Evolutionary conservation across 179 eudicot genomes (phyloP), one percentile per base, ranked within the genome.

Genomic region (Carnegiea gigantea): DNA sequence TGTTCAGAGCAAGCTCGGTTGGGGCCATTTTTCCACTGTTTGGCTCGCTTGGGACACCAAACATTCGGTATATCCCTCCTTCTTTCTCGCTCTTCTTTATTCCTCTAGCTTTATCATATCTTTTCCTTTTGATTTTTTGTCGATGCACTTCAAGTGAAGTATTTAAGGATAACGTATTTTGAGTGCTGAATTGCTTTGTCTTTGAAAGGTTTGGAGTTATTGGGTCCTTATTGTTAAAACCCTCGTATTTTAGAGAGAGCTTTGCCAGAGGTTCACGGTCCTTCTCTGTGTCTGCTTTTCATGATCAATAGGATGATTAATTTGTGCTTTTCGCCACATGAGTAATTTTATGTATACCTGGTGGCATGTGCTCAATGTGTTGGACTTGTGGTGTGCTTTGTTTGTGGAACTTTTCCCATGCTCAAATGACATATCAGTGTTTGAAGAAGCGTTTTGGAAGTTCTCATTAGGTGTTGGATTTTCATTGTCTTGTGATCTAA

Each of bases 1-100:
- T 75, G 93, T 88, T 43, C 98, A 93, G 84, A 80, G 81, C 75
- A 93, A 93, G 90, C 96, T 93, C 49, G 96, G 98, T 12, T 93
- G 98, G 98, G 96, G 98, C 43, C 94, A 92, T 84, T 93, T 93
- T 85, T 93, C 98, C 80, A 92, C 98, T 71, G 96, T 93, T 79
- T 93, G 98, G 98, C 94, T 93, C 76, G 91, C 98, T 80, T 92
- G 90, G 90, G 98, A 93, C 59, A 86, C 91, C 76, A 83, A 79
- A 33, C 77, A 76, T 70, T 73, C 75, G 54, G 88, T 86, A 81
- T 59, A 36, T 20, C 73, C 24, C 46, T 70, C 12, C 28, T 20
- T 54, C 28, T 20, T 54, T 60, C 70, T 79, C 59, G 14, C 1
- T 4, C 18, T 21, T 17, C 44, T 12, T 20, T 24, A 9, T 62